Evolutionary conservation across 192 early-diverging fungal species (phyloP).

Genomic region (Coemansia sp.): DNA sequence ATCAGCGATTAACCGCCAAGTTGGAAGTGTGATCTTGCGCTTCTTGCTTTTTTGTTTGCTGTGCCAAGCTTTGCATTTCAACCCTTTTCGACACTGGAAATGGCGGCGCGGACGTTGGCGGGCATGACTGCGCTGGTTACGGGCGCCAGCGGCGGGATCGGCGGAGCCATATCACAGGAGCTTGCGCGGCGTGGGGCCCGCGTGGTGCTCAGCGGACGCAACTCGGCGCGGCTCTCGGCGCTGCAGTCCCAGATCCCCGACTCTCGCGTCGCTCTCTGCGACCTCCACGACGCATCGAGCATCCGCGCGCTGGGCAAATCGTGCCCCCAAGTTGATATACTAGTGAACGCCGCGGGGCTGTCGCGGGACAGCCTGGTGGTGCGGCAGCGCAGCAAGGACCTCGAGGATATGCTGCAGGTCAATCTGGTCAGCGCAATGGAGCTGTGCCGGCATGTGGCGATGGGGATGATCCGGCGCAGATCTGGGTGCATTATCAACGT

Average conservation of each 20-base stretch:
- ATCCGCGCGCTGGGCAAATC: neutral
- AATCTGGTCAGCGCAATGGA: slow-evolving; percentile 72
- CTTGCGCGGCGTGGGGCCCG: slow-evolving; percentile 59
- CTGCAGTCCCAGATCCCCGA: slow-evolving; percentile 15
- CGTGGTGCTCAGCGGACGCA: slow-evolving; percentile 58
- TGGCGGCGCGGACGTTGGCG: slow-evolving; percentile 9
- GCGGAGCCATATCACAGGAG: slow-evolving; percentile 59
- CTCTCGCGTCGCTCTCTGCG: slow-evolving; percentile 6
- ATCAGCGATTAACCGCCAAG: neutral
- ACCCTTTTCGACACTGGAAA: slow-evolving; percentile 1
- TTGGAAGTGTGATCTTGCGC: neutral
- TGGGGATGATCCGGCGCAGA: slow-evolving; percentile 4
- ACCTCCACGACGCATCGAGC: slow-evolving; percentile 6
- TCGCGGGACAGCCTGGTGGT: slow-evolving; percentile 54
- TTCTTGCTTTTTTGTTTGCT: neutral
- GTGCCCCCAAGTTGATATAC: slow-evolving; percentile 7
- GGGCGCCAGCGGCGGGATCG: slow-evolving; percentile 78
- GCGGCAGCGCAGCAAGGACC: slow-evolving; percentile 41
- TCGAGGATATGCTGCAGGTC: slow-evolving; percentile 57
- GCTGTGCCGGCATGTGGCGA: slow-evolving; percentile 45
- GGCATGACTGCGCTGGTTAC: slow-evolving; percentile 55
- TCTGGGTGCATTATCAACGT: slow-evolving; percentile 79
- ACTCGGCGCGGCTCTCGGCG: slow-evolving; percentile 20
- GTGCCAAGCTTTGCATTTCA: too few species aligned
- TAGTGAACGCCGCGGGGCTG: slow-evolving; percentile 46